Evolutionary conservation across 2,329 filamentous ascomycete genomes (phyloP).

Genomic region (Aspergillus ruber): DNA sequence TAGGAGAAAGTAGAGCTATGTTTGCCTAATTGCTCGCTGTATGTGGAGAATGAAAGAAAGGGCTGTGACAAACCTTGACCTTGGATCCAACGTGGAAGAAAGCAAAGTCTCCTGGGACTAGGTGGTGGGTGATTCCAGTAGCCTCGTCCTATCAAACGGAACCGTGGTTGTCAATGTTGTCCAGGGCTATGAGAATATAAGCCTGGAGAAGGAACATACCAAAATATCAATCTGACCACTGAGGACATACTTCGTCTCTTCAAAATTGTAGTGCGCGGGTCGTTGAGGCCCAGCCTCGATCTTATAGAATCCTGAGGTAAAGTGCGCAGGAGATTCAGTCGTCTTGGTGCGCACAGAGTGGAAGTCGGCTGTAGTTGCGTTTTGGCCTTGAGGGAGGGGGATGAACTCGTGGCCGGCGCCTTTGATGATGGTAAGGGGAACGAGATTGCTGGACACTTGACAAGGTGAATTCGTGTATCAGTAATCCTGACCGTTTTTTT

Average conservation of each 20-base stretch:
- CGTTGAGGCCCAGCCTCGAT: constrained; percentile 17
- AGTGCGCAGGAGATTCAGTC: constrained; percentile 14
- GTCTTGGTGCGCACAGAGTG: constrained; percentile 19
- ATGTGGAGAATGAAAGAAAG: not conserved
- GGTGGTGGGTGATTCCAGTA: constrained; percentile 7
- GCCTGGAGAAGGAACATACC: constrained; percentile 6
- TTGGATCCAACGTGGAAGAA: constrained; percentile 13
- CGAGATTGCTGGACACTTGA: constrained; percentile 14
- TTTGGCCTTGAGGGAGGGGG: constrained; percentile 15
- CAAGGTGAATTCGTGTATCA: not conserved
- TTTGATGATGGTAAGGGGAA: constrained; percentile 18
- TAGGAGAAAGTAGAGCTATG: constrained; percentile 3
- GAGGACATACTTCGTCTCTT: constrained; percentile 21
- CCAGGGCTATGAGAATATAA: not conserved
- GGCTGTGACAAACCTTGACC: constrained; percentile 11
- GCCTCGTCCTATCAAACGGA: constrained; percentile 7
- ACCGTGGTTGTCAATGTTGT: constrained; percentile 2
- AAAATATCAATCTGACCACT: constrained; percentile 19
- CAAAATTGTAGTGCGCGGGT: constrained; percentile 16
- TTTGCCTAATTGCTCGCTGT: not conserved
- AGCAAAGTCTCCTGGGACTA: constrained; percentile 8
- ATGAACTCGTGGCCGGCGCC: constrained; percentile 20
- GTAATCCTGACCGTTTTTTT: not conserved
- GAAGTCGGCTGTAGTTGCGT: constrained; percentile 20
- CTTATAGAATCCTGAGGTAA: constrained; percentile 21